These are phyloP conservation scores for Tetradesmus obliquus DNA, from an alignment of 139 green algal genomes.

Conservation along the genomic window DNA sequence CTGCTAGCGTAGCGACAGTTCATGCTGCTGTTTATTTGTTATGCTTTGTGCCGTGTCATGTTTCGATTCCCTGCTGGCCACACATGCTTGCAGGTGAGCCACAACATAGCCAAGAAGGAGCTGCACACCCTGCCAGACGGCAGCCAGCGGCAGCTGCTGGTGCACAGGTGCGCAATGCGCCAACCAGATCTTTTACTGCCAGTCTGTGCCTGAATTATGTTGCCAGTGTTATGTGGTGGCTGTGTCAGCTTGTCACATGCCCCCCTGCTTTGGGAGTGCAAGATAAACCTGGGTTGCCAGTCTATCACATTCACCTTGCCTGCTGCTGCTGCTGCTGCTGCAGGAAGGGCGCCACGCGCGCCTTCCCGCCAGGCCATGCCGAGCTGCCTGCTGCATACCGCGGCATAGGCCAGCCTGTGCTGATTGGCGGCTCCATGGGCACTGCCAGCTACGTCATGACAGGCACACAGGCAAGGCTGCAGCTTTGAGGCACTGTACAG, in stretches of 20 bases:
- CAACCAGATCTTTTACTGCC: not conserved
- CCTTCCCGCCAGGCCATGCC: slow-evolving; percentile 92
- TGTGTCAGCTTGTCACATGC: not conserved
- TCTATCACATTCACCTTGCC: not conserved
- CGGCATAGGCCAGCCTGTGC: slow-evolving; percentile 85
- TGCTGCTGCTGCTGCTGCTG: not conserved
- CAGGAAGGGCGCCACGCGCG: slow-evolving; percentile 91
- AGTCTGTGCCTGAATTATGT: not conserved
- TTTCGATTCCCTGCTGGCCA: too few species aligned
- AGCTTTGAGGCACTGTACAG: not conserved
- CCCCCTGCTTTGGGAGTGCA: not conserved
- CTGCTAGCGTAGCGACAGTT: too few species aligned
- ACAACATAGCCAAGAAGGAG: slow-evolving; percentile 96
- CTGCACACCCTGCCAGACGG: slow-evolving; percentile 86
- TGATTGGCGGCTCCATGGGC: slow-evolving; percentile 29
- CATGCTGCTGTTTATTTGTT: too few species aligned
- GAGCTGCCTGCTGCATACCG: slow-evolving; percentile 91
- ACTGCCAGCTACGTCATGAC: slow-evolving; percentile 37
- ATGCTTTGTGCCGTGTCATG: too few species aligned
- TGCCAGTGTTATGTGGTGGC: too few species aligned
- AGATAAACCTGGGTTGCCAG: too few species aligned
- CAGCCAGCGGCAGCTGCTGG: slow-evolving; percentile 79
- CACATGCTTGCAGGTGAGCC: slow-evolving; percentile 22
- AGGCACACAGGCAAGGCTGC: not conserved
- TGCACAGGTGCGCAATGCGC: slow-evolving; percentile 64